Evolutionary conservation across 2,329 filamentous ascomycete species (phyloP).

Genomic region (Apiospora kogelbergensis): DNA sequence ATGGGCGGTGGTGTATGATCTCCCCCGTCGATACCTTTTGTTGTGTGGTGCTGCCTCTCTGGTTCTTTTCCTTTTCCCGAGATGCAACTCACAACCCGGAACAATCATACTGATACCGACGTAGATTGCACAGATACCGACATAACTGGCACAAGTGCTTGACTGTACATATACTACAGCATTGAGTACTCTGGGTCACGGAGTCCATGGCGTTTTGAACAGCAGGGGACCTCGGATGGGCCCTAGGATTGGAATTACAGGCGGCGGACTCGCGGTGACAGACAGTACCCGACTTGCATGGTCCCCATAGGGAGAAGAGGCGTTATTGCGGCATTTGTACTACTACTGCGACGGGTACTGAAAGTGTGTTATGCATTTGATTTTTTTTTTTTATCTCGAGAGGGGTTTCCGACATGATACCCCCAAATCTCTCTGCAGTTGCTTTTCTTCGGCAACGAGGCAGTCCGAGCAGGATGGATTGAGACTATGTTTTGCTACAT

Average conservation of each 20-base stretch:
- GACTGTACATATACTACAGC: background rate
- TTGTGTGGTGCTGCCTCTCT: background rate
- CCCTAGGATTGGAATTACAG: background rate
- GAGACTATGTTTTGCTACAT: background rate
- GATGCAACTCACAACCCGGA: background rate
- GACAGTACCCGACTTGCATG: background rate
- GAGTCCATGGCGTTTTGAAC: constrained; percentile 4
- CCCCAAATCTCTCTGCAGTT: background rate
- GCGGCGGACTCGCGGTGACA: background rate
- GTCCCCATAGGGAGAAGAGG: constrained; percentile 1
- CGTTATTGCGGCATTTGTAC: constrained; percentile 1
- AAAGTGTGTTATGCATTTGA: background rate
- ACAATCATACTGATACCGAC: constrained; percentile 9
- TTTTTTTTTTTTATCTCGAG: background rate
- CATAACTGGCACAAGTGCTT: background rate
- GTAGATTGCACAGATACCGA: constrained; percentile 3
- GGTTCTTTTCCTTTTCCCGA: background rate
- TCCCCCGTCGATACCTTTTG: constrained; percentile 1
- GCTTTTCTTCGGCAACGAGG: background rate
- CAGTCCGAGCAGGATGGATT: background rate
- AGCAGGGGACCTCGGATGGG: background rate
- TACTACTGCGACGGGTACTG: background rate
- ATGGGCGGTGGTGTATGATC: constrained; percentile 61
- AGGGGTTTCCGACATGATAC: constrained; percentile 4
- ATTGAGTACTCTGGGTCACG: background rate